Evolutionary conservation across 2,329 filamentous ascomycete genomes (phyloP).

Genomic region (Akanthomyces uredinophilus): DNA sequence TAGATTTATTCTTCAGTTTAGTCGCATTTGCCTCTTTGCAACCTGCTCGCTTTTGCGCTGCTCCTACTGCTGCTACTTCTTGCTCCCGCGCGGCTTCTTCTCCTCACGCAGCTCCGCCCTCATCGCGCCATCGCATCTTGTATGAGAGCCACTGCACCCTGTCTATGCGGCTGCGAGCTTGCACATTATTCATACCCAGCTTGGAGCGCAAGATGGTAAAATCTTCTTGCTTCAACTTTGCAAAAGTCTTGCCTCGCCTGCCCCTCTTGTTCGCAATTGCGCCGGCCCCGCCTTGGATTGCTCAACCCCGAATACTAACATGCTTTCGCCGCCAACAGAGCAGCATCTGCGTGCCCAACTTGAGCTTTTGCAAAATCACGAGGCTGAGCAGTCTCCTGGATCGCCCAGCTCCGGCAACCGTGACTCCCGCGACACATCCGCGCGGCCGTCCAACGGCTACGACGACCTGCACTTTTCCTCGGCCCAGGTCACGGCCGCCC

Average conservation of each 20-base stretch:
- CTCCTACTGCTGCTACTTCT: background rate
- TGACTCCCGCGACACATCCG: slow-evolving; percentile 10
- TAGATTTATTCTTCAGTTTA: slow-evolving; percentile 18
- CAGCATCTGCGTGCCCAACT: slow-evolving; percentile 40
- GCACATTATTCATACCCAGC: background rate
- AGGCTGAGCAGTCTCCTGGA: slow-evolving; percentile 25
- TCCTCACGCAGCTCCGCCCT: slow-evolving; percentile 1
- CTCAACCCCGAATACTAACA: slow-evolving; percentile 8
- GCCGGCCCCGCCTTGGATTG: background rate
- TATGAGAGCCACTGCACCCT: background rate
- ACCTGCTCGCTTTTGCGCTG: slow-evolving; percentile 10
- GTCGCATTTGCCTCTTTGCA: background rate
- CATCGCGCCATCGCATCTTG: background rate
- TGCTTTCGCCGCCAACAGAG: slow-evolving; percentile 26
- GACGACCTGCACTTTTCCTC: slow-evolving; percentile 31
- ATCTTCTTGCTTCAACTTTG: too few relatives aligned
- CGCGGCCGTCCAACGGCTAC: slow-evolving; percentile 42
- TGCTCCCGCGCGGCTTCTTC: background rate
- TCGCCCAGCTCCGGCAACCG: slow-evolving; percentile 5
- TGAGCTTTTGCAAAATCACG: slow-evolving; percentile 39
- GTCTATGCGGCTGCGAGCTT: background rate
- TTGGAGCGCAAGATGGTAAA: background rate
- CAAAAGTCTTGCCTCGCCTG: background rate
- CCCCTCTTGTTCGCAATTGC: background rate
- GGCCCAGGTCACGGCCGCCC: slow-evolving; percentile 29